A percentile compares a stretch with the other conserved stretches of the same genome.
Evolutionary conservation across 495 filamentous ascomycete species (phyloP).

Genomic region (Annulohypoxylon maeteangense): DNA sequence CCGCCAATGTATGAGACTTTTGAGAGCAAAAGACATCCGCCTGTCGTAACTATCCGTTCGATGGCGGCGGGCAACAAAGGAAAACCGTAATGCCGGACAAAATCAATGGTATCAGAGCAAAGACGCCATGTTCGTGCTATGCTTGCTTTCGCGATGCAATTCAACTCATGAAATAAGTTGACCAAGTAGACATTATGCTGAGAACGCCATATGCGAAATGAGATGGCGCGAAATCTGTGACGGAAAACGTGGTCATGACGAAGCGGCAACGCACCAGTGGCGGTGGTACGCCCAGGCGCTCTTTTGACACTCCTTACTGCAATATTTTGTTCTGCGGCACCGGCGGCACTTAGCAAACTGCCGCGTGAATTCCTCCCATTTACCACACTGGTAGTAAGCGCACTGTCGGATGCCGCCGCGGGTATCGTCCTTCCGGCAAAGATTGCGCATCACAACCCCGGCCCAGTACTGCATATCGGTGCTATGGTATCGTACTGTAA

Average conservation of each 20-base stretch:
- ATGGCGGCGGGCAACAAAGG: conserved; percentile 39
- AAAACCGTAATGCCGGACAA: conserved; percentile 50
- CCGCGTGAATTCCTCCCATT: conserved; percentile 94
- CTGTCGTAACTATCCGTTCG: conserved; percentile 35
- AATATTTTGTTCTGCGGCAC: conserved; percentile 97
- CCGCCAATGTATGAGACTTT: conserved; percentile 27
- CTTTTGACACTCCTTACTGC: conserved; percentile 99
- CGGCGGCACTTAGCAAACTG: conserved; percentile 98
- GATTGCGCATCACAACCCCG: conserved; percentile 97
- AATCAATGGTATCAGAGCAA: conserved; percentile 51
- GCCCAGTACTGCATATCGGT: conserved; percentile 99
- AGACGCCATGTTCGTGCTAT: conserved; percentile 53
- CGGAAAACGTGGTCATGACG: conserved; percentile 51
- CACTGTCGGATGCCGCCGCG: conserved; percentile 95
- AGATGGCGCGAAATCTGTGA: conserved; percentile 45
- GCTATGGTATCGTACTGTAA: conserved; percentile 92
- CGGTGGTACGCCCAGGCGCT: conserved; percentile 97
- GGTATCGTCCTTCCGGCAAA: conserved; percentile 96
- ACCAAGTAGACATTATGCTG: conserved; percentile 53
- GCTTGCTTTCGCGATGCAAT: conserved; percentile 54
- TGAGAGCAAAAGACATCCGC: conserved; percentile 17
- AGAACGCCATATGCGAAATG: conserved; percentile 45
- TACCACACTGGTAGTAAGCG: conserved; percentile 96
- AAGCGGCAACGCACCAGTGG: conserved; percentile 92
- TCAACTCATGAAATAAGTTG: conserved; percentile 48